phyloP scores from a whole-genome alignment of 2,329 filamentous ascomycete genomes.

The Beauveria scarabaeidicola region DNA sequence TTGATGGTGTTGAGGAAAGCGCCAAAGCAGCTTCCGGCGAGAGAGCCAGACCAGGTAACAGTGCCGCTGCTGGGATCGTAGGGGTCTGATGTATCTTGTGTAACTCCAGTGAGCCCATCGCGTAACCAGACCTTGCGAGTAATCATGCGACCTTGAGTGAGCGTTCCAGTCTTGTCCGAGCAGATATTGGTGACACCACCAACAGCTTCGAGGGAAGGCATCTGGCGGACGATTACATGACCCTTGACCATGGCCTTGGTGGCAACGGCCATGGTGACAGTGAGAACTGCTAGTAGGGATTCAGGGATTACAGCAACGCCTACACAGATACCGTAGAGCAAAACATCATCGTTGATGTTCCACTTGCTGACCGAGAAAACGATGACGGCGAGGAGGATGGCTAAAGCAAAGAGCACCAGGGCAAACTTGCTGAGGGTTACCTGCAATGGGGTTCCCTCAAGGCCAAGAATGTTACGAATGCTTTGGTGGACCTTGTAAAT shows the following conservation, averaged over 20 bases:
- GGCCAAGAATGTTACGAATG: constrained; percentile 48
- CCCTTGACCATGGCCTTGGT: constrained; percentile 56
- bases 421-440: constrained; percentile 80
- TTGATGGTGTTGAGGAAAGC: constrained; percentile 47
- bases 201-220: constrained; percentile 57
- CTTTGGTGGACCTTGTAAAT: constrained; percentile 35
- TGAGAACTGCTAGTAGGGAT: constrained; percentile 60
- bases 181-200: constrained; percentile 64
- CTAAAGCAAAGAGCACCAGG: constrained; percentile 68
- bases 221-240: constrained; percentile 57
- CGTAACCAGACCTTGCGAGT: constrained; percentile 54
- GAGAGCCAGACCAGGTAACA: constrained; percentile 35
- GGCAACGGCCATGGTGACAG: constrained; percentile 61
- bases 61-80: constrained; percentile 52
- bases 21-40: constrained; percentile 32
- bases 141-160: constrained; percentile 60
- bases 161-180: constrained; percentile 62
- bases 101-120: constrained; percentile 41
- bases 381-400: constrained; percentile 50
- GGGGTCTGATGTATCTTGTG: constrained; percentile 48
- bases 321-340: constrained; percentile 54
- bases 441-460: constrained; percentile 75
- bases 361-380: constrained; percentile 53
- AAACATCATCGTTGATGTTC: constrained; percentile 44
- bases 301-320: constrained; percentile 58